Evolutionary conservation across 108 stramenopile species (phyloP).

Genomic region (Seminavis robusta): DNA sequence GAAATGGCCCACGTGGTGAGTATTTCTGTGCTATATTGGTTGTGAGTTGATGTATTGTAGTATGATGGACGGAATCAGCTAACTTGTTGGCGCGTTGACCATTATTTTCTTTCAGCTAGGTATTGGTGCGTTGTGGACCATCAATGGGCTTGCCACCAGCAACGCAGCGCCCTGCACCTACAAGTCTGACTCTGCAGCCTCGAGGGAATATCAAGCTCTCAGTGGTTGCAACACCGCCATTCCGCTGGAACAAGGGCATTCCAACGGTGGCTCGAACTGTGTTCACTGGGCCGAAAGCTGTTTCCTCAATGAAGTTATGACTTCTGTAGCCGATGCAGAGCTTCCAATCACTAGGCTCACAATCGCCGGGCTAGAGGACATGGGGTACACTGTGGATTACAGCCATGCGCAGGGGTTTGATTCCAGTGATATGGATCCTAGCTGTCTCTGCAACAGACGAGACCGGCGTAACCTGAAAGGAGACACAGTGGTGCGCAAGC

Average conservation of each 20-base stretch:
- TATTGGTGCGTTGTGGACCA: neutral
- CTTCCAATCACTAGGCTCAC: too few species aligned
- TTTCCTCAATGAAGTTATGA: too few species aligned
- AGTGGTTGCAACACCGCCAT: neutral
- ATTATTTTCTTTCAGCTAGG: neutral
- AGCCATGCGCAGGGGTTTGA: neutral
- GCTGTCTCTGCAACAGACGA: neutral
- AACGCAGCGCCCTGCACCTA: neutral
- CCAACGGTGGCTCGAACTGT: too few species aligned
- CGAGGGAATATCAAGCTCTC: neutral
- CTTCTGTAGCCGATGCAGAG: too few species aligned
- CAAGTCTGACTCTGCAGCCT: neutral
- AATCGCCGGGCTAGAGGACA: neutral
- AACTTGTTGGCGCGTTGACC: neutral
- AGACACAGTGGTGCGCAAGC: neutral
- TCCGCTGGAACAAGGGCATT: too few species aligned
- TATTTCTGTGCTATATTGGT: neutral
- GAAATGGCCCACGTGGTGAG: constrained; percentile 1
- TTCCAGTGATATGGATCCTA: neutral
- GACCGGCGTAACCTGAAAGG: neutral
- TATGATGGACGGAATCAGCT: neutral
- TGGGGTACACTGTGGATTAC: neutral
- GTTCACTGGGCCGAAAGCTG: too few species aligned
- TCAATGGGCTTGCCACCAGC: neutral
- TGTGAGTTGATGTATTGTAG: neutral